Conservation (phyloP, 768 basidiomycete species). For the Leccinum sublutescens region DNA sequence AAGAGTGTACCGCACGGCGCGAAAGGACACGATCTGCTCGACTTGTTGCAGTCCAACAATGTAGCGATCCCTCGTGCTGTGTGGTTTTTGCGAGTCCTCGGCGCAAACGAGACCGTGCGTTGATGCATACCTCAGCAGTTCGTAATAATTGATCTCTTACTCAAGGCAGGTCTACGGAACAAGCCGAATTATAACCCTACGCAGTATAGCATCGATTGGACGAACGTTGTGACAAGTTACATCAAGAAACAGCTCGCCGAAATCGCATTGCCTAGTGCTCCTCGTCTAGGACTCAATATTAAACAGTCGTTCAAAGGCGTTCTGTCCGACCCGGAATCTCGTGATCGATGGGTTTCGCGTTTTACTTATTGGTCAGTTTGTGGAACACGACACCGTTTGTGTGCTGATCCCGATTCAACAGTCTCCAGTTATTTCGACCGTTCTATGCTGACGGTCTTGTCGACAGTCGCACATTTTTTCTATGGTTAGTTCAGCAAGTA, state of each 20-base stretch:
- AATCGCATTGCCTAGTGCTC: slow-evolving; percentile 76
- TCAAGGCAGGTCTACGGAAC: slow-evolving; percentile 69
- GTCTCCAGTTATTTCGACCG: slow-evolving; percentile 66
- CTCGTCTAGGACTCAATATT: slow-evolving; percentile 72
- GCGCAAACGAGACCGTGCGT: slow-evolving; percentile 79
- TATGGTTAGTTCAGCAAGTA: slow-evolving; percentile 81
- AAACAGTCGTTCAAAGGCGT: slow-evolving; percentile 85
- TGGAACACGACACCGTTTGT: background rate
- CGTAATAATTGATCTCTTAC: background rate
- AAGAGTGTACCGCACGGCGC: slow-evolving; percentile 86
- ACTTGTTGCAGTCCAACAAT: slow-evolving; percentile 70
- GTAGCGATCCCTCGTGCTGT: slow-evolving; percentile 80
- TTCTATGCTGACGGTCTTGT: slow-evolving; percentile 82
- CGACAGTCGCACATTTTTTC: slow-evolving; percentile 71
- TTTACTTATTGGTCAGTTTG: slow-evolving; percentile 69
- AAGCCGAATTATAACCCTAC: slow-evolving; percentile 79
- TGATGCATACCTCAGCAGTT: background rate
- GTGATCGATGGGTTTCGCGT: slow-evolving; percentile 75
- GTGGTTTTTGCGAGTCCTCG: slow-evolving; percentile 86
- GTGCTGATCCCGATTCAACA: slow-evolving; percentile 28
- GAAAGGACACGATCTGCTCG: slow-evolving; percentile 81
- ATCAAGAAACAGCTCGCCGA: slow-evolving; percentile 81
- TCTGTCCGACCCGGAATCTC: slow-evolving; percentile 64
- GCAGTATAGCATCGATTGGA: slow-evolving; percentile 85
- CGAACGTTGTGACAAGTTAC: slow-evolving; percentile 75